Evolutionary conservation across 441 rosid genomes (phyloP).

Genomic region (Erodium texanum): DNA sequence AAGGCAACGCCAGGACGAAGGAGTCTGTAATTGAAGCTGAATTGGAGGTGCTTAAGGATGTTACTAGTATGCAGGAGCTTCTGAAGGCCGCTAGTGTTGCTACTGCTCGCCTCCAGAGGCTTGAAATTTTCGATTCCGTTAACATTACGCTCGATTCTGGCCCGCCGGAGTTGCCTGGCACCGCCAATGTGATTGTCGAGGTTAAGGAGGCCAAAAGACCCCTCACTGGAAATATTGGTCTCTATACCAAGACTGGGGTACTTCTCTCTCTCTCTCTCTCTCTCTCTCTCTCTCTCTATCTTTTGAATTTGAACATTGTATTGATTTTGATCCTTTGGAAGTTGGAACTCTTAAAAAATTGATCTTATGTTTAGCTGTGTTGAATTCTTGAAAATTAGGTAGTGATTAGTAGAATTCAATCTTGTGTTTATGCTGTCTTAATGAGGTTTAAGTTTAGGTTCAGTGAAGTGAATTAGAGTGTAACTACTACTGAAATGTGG

Average conservation of each 20-base stretch:
- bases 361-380: neutral
- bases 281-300: neutral
- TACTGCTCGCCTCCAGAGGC: slow-evolving; percentile 50
- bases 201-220: slow-evolving; percentile 59
- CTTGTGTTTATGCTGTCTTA: neutral
- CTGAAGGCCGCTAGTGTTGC: slow-evolving; percentile 51
- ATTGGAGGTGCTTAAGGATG: slow-evolving; percentile 45
- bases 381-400: neutral
- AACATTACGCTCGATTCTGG: slow-evolving; percentile 76
- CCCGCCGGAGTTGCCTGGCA: slow-evolving; percentile 79
- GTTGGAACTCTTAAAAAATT: too few relatives aligned
- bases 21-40: slow-evolving; percentile 66
- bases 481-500: neutral
- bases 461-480: neutral
- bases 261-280: neutral
- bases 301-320: neutral
- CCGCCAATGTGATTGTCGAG: slow-evolving; percentile 64
- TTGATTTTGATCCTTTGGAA: neutral
- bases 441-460: neutral
- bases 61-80: slow-evolving; percentile 64
- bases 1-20: slow-evolving; percentile 74
- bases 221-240: slow-evolving; percentile 58
- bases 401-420: neutral
- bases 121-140: slow-evolving; percentile 82
- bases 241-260: slow-evolving; percentile 77